A percentile compares a stretch with the other conserved stretches of the same genome.
phyloP scores from a whole-genome alignment of 176 grass and related monocot genomes.

The Musa itinerans region DNA sequence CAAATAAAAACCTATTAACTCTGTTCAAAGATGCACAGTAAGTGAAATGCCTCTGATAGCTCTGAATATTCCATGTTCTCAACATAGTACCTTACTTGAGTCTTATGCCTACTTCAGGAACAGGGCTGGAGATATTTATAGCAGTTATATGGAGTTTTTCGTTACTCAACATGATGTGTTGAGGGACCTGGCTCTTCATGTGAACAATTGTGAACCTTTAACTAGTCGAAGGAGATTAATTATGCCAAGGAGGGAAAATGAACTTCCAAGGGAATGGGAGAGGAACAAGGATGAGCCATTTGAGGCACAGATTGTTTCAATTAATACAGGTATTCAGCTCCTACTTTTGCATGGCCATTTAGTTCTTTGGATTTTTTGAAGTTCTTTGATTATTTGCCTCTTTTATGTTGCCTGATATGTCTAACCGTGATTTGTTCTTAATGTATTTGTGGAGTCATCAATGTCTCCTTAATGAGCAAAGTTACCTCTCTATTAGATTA shows the following conservation, averaged over 20 bases:
- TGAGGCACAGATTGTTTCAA: slow-evolving; percentile 92
- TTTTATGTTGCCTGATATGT: not conserved
- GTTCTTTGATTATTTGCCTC: too few relatives aligned
- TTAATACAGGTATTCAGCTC: slow-evolving; percentile 72
- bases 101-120: slow-evolving; percentile 38
- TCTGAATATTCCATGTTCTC: not conserved
- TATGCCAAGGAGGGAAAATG: slow-evolving; percentile 86
- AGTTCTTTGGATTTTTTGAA: not conserved
- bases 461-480: too few relatives aligned
- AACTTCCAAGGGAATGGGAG: slow-evolving; percentile 70
- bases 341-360: not conserved
- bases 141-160: slow-evolving; percentile 68
- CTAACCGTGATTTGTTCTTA: not conserved
- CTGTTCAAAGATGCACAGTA: slow-evolving; percentile 96
- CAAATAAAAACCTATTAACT: slow-evolving; percentile 79
- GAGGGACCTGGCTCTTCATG: slow-evolving; percentile 89
- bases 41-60: slow-evolving; percentile 20
- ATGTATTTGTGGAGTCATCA: not conserved
- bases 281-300: slow-evolving; percentile 58
- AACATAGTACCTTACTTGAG: slow-evolving; percentile 6
- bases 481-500: too few relatives aligned
- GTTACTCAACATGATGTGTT: slow-evolving; percentile 93
- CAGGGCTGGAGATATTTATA: slow-evolving; percentile 87
- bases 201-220: slow-evolving; percentile 46
- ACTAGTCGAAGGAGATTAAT: slow-evolving; percentile 50